Evolutionary conservation across 225 moss, liverwort and hornwort species (phyloP).

Genomic region (Sphagnum contortum): DNA sequence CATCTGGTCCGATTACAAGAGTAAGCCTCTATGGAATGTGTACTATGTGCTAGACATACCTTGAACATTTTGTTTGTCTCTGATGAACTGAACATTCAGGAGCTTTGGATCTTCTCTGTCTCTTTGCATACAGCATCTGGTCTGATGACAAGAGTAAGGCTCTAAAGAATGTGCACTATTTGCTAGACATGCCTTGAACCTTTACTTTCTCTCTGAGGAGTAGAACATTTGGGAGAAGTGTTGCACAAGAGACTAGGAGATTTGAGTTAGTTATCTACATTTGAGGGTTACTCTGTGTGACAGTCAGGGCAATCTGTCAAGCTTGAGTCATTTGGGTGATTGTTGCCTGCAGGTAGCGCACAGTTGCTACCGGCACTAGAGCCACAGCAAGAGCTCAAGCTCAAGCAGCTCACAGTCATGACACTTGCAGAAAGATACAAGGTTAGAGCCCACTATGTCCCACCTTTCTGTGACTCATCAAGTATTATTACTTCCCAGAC

Average conservation of each 20-base stretch:
- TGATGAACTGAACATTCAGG: conserved; percentile 63
- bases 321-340: too few relatives aligned
- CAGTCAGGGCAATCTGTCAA: too few relatives aligned
- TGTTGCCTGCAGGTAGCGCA: conserved; percentile 50
- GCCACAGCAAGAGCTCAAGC: conserved; percentile 74
- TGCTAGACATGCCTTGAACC: too few relatives aligned
- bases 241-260: too few relatives aligned
- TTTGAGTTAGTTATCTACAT: too few relatives aligned
- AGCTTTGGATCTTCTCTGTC: conserved; percentile 66
- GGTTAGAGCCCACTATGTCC: conserved; percentile 18
- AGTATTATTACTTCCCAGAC: too few relatives aligned
- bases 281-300: too few relatives aligned
- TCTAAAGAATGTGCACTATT: too few relatives aligned
- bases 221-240: conserved; percentile 49
- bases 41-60: too few relatives aligned
- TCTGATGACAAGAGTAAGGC: conserved; percentile 68
- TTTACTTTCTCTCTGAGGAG: conserved; percentile 8
- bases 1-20: conserved; percentile 81
- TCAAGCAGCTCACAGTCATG: conserved; percentile 92
- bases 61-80: too few relatives aligned
- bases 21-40: conserved; percentile 13
- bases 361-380: conserved; percentile 61
- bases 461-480: too few relatives aligned
- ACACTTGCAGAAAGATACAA: conserved; percentile 78
- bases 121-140: conserved; percentile 86